Conservation (phyloP, 768 basidiomycete species). For the Strobilomyces confusus region DNA sequence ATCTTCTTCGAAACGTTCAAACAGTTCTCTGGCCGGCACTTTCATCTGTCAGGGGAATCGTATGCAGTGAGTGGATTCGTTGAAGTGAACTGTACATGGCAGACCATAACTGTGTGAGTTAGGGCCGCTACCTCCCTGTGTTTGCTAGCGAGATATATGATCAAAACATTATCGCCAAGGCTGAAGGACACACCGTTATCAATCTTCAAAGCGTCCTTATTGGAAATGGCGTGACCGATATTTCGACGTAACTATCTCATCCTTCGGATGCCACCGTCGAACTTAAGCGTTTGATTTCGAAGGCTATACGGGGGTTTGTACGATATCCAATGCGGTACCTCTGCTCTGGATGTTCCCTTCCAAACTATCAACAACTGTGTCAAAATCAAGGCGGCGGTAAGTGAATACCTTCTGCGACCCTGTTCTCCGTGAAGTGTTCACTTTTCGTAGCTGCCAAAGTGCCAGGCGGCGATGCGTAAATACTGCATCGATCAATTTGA, state of each 20-base stretch:
- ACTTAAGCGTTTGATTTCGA: not conserved
- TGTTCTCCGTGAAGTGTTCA: not conserved
- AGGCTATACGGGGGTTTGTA: slow-evolving; percentile 42
- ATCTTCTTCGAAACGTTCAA: slow-evolving; percentile 80
- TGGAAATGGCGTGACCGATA: slow-evolving; percentile 65
- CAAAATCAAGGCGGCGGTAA: slow-evolving; percentile 55
- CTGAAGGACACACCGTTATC: slow-evolving; percentile 48
- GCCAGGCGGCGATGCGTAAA: slow-evolving; percentile 51
- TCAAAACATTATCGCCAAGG: slow-evolving; percentile 52
- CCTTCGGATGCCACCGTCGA: not conserved
- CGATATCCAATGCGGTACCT: slow-evolving; percentile 47
- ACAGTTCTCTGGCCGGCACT: slow-evolving; percentile 60
- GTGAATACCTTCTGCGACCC: slow-evolving; percentile 14
- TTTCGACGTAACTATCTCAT: slow-evolving; percentile 36
- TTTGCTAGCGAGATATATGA: slow-evolving; percentile 79
- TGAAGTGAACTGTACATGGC: not conserved
- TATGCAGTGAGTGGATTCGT: slow-evolving; percentile 53
- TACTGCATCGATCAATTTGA: slow-evolving; percentile 66
- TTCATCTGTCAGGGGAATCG: slow-evolving; percentile 71
- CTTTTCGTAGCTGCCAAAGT: slow-evolving; percentile 57
- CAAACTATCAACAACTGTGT: slow-evolving; percentile 36
- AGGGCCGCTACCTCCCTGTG: slow-evolving; percentile 70
- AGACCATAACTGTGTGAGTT: not conserved
- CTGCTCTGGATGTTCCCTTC: slow-evolving; percentile 52
- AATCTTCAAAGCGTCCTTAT: slow-evolving; percentile 75